Percentiles rank a stretch among this genome's conserved stretches.
phyloP scores from a whole-genome alignment of 129 eudicot genomes.

The Chrysanthemum lavandulifolium region DNA sequence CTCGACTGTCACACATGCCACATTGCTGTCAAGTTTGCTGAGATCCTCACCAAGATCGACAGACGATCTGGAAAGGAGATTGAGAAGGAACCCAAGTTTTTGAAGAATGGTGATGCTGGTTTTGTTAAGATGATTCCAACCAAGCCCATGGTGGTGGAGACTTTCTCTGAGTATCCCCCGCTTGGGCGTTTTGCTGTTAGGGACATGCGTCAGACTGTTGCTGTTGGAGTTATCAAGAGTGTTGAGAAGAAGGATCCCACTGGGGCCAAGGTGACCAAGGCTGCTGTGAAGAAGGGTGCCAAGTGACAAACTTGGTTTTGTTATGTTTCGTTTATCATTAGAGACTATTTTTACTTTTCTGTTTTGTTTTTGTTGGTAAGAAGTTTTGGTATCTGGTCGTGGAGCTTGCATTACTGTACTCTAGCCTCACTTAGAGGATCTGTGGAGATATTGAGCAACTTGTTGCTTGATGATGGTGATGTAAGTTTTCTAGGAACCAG shows the following conservation, averaged over 20 bases:
- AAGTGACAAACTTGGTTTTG: conserved; percentile 9
- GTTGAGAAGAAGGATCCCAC: conserved; percentile 39
- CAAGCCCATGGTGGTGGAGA: conserved; percentile 37
- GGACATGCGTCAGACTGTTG: conserved; percentile 38
- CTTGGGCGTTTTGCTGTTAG: conserved; percentile 32
- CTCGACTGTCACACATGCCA: conserved; percentile 28
- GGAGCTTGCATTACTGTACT: conserved; percentile 23
- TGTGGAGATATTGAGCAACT: conserved; percentile 31
- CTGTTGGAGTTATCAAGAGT: conserved; percentile 31
- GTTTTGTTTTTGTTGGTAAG: conserved; percentile 12
- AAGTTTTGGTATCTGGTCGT: conserved; percentile 15
- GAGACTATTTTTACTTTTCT: conserved; percentile 1
- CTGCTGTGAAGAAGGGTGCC: conserved; percentile 31
- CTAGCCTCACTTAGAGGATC: conserved; percentile 44
- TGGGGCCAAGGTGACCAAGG: conserved; percentile 35
- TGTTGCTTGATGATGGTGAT: conserved; percentile 27
- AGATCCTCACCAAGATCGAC: conserved; percentile 31
- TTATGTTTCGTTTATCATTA: background rate
- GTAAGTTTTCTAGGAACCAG: background rate
- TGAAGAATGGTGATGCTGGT: conserved; percentile 36
- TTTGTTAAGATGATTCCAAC: conserved; percentile 41
- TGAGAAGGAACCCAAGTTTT: conserved; percentile 25
- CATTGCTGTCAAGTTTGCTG: conserved; percentile 27
- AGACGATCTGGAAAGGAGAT: conserved; percentile 26
- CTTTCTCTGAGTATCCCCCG: conserved; percentile 35